Conservation (phyloP, 2,329 filamentous ascomycete genomes). For the Aspergillus sp. region DNA sequence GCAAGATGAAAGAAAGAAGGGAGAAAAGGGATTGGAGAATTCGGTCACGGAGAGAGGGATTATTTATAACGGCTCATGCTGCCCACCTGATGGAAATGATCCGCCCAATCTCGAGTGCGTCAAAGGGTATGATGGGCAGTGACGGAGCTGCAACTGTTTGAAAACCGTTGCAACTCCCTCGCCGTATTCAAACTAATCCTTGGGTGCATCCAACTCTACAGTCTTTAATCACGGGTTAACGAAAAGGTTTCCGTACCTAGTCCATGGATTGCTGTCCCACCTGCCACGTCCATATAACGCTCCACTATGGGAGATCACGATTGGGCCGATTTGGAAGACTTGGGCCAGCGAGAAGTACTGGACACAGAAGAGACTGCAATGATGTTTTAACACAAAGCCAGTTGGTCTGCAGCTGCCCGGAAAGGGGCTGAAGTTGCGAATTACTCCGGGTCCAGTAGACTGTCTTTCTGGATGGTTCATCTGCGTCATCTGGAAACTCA, state of each 20-base stretch:
- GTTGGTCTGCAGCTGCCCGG: conserved; percentile 1
- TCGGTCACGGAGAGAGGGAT: conserved; percentile 9
- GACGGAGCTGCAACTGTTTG: conserved; percentile 9
- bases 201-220: conserved; percentile 9
- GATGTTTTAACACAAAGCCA: neutral
- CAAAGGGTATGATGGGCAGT: conserved; percentile 18
- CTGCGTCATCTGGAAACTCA: neutral
- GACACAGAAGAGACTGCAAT: neutral
- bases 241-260: conserved; percentile 1
- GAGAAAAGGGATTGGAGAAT: conserved; percentile 3
- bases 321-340: conserved; percentile 9
- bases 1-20: neutral
- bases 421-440: neutral
- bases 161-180: conserved; percentile 1
- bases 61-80: conserved; percentile 18
- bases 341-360: conserved; percentile 3
- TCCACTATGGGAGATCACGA: conserved; percentile 12
- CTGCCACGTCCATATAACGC: conserved; percentile 18
- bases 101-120: conserved; percentile 18
- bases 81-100: conserved; percentile 19
- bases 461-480: neutral
- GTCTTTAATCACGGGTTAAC: conserved; percentile 1
- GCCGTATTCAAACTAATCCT: conserved; percentile 7
- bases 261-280: conserved; percentile 15
- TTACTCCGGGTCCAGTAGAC: neutral